Base-by-base conservation (phyloP, 2,329 filamentous ascomycete genomes). In the Podosphaera xanthii region DNA sequence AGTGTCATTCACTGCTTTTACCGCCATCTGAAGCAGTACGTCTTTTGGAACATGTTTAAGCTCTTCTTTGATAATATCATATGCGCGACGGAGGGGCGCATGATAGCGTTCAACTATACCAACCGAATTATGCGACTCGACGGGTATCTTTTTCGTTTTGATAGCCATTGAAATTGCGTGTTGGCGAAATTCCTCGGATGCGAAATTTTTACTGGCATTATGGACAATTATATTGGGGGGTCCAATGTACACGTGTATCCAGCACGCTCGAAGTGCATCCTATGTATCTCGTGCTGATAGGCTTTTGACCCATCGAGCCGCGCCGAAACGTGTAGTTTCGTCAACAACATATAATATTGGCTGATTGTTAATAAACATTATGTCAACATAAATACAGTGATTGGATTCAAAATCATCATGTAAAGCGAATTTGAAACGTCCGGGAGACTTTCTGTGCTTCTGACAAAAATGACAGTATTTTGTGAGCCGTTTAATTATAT, bases 281-380 rank as follows among this genome's bases (percentile, higher is more conserved):
- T 55, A 61, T 14, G 33, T 58, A 42, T 58, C 35, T 49, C 22
- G 50, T 8, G 55, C 31, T 33, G 35, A 35, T 1, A 44, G 30
- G 12, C 42, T 57, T 34, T 46, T 33, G 46, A 61, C 46, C 46
- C 31, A 61, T 50, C 58, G 56, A 10, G n/a, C 60, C 12, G 49
- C 48, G 35, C 57, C 40, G n/a, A 57, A 60, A 31, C 54, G 9
- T 8, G 46, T 61, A 2, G 34, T 4, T 58, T 59, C 53, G 36
- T 61, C 33, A 0, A 60, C 40, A 22, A 57, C 38, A 52, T 61
- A 38, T 36, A 61, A 30, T 42, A 61, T 9, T 33, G 46, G 55
- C 14, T 61, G 35, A 40, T 46, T 36, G 1, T 57, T 49, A 38
- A 61, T 59, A 58, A 57, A 61, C 40, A 59, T 54, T 33, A 61